Evolutionary conservation across 257 asterid species (phyloP), one percentile per base, ranked within the genome.

Genomic region (Striga asiatica): DNA sequence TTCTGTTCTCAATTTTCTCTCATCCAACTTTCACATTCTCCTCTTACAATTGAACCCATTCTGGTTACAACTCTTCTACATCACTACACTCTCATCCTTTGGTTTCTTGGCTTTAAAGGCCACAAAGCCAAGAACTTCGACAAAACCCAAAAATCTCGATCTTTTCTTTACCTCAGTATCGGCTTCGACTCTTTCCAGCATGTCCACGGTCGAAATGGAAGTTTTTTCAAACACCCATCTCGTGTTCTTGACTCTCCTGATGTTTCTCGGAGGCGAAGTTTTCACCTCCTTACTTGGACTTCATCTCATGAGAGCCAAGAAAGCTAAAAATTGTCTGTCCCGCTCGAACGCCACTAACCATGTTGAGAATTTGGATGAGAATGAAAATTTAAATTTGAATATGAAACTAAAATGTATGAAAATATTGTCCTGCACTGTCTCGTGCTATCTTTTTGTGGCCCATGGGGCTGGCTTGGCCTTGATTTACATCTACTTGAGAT

Each of bases 21-120:
- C n/a, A n/a, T n/a, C n/a, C n/a, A n/a, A n/a, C n/a, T n/a, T 13
- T 38, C 19, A 38, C 2, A 16, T 17, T 6, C 24, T 17, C 50
- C 11, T 43, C 43, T 35, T 68, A 41, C 64, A 25, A 19, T 23
- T 49, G 14, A 74, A 66, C 20, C 61, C 74, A 28, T 68, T 78
- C 50, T 68, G 50, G 56, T 32, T 74, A 0, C 68, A 78, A 49
- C 38, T 74, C 2, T 2, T 51, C 29, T 78, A 78, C 38, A 71
- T 69, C 70, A 41, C 29, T 4, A 22, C 59, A 34, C 28, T 75
- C 27, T 78, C 79, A 16, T 21, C 43, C 2, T 4, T 78, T 9
- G 79, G 84, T 10, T 78, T 56, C 62, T 32, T 65, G 54, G 54
- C 32, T 48, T 48, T 20, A 12, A 48, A 48, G 16, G 2, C 34